Percentiles rank a stretch among this genome's conserved stretches.
These are phyloP conservation scores for Gautieria morchelliformis DNA, from an alignment of 768 basidiomycete genomes.

Conservation along the genomic window DNA sequence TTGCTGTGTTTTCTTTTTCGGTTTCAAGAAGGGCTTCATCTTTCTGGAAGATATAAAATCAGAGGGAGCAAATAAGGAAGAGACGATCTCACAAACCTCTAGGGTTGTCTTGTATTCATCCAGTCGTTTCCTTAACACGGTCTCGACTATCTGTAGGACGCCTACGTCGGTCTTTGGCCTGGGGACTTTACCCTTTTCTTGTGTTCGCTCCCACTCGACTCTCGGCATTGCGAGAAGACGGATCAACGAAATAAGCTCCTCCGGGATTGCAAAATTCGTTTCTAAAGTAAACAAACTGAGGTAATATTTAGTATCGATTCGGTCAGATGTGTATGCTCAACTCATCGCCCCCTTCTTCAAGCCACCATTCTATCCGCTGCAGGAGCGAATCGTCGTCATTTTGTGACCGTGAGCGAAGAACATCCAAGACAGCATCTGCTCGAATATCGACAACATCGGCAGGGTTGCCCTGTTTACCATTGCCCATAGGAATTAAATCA, in stretches of 20 bases:
- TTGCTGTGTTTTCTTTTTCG: slow-evolving; percentile 22
- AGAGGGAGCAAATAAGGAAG: neutral
- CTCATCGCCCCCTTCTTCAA: slow-evolving; percentile 89
- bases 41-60: slow-evolving; percentile 8
- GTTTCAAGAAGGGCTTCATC: slow-evolving; percentile 8
- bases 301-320: neutral
- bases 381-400: slow-evolving; percentile 20
- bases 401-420: slow-evolving; percentile 18
- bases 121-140: slow-evolving; percentile 42
- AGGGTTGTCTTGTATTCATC: slow-evolving; percentile 47
- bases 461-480: slow-evolving; percentile 54
- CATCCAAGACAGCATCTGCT: slow-evolving; percentile 56
- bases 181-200: slow-evolving; percentile 60
- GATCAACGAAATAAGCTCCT: slow-evolving; percentile 52
- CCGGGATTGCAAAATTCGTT: slow-evolving; percentile 34
- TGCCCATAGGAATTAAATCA: slow-evolving; percentile 54
- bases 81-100: slow-evolving; percentile 34
- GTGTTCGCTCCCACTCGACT: slow-evolving; percentile 50
- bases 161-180: slow-evolving; percentile 51
- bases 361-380: slow-evolving; percentile 86
- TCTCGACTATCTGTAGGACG: slow-evolving; percentile 36
- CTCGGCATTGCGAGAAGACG: slow-evolving; percentile 49
- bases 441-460: slow-evolving; percentile 71
- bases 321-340: slow-evolving; percentile 19
- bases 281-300: slow-evolving; percentile 48